Evolutionary conservation across 352 stramenopile genomes (phyloP).

Genomic region (Phytophthora cajani): DNA sequence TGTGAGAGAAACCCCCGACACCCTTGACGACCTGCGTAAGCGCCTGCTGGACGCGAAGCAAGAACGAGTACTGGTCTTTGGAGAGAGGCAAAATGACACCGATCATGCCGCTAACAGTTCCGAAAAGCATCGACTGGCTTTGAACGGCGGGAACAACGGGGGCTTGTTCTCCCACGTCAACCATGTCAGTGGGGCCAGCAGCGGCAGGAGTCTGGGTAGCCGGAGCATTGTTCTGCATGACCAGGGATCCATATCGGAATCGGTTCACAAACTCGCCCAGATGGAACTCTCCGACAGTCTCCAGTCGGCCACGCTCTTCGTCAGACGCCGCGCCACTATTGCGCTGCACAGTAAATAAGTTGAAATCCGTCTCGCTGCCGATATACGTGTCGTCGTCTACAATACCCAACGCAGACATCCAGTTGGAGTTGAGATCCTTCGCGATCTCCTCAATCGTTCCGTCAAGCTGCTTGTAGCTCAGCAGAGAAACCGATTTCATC

Average conservation of each 20-base stretch:
- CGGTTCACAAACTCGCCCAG: constrained; percentile 97
- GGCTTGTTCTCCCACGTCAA: constrained; percentile 46
- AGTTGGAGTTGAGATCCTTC: constrained; percentile 97
- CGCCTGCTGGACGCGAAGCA: constrained; percentile 89
- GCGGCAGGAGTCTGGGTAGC: constrained; percentile 8
- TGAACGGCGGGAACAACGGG: constrained; percentile 14
- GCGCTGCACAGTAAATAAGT: constrained; percentile 94
- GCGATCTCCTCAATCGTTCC: constrained; percentile 95
- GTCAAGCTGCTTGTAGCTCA: constrained; percentile 94
- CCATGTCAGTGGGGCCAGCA: constrained; percentile 47
- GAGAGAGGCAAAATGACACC: constrained; percentile 92
- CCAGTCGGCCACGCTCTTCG: constrained; percentile 92
- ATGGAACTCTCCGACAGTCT: constrained; percentile 95
- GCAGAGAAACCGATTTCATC: constrained; percentile 96
- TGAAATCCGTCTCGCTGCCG: constrained; percentile 95
- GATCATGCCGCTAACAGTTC: constrained; percentile 96
- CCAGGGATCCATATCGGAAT: constrained; percentile 94
- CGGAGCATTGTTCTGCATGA: constrained; percentile 90
- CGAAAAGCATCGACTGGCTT: constrained; percentile 90
- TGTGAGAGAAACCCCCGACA: constrained; percentile 93
- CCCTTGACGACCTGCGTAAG: constrained; percentile 91
- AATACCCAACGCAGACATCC: constrained; percentile 95
- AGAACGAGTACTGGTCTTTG: constrained; percentile 93
- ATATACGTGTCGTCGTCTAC: constrained; percentile 96
- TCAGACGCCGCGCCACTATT: constrained; percentile 93